Conservation (phyloP, 2,329 filamentous ascomycete species). For the Monilinia polystroma region DNA sequence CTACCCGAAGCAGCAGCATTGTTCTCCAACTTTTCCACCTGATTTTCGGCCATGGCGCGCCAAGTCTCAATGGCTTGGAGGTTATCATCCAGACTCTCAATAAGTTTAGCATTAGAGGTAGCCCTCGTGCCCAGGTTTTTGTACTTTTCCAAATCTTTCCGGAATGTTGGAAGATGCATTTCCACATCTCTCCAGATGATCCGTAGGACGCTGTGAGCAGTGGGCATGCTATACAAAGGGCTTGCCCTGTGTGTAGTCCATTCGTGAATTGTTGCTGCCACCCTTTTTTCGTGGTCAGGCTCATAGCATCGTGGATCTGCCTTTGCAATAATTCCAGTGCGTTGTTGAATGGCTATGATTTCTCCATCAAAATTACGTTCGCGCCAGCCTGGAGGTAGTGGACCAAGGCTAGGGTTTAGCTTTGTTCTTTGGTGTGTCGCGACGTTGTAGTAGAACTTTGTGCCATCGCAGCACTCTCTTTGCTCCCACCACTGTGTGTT, state of each 20-base stretch:
- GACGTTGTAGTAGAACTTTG: conserved; percentile 20
- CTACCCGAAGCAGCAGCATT: conserved; percentile 1
- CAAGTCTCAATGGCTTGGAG: conserved; percentile 20
- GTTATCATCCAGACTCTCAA: conserved; percentile 9
- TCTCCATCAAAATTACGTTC: conserved; percentile 2
- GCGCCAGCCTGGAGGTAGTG: conserved; percentile 8
- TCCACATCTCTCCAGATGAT: conserved; percentile 21
- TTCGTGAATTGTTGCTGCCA: conserved; percentile 17
- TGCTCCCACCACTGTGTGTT: conserved; percentile 21
- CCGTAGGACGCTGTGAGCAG: conserved; percentile 12
- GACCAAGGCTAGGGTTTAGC: conserved; percentile 5
- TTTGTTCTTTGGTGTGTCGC: conserved; percentile 20
- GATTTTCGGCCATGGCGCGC: conserved; percentile 12
- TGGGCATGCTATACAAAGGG: conserved; percentile 15
- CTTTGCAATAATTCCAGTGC: conserved; percentile 21
- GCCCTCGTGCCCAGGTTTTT: neutral
- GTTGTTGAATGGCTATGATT: conserved; percentile 15
- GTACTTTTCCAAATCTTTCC: conserved; percentile 2
- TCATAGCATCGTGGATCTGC: conserved; percentile 13
- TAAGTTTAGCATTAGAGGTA: neutral
- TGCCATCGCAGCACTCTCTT: conserved; percentile 16
- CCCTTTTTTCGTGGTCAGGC: conserved; percentile 7
- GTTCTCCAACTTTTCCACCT: conserved; percentile 15
- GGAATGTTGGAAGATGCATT: conserved; percentile 19
- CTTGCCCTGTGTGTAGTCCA: conserved; percentile 19